A percentile compares a stretch with the other conserved stretches of the same genome.
phyloP scores from a whole-genome alignment of 2,329 filamentous ascomycete species.

The Pseudopithomyces chartarum region DNA sequence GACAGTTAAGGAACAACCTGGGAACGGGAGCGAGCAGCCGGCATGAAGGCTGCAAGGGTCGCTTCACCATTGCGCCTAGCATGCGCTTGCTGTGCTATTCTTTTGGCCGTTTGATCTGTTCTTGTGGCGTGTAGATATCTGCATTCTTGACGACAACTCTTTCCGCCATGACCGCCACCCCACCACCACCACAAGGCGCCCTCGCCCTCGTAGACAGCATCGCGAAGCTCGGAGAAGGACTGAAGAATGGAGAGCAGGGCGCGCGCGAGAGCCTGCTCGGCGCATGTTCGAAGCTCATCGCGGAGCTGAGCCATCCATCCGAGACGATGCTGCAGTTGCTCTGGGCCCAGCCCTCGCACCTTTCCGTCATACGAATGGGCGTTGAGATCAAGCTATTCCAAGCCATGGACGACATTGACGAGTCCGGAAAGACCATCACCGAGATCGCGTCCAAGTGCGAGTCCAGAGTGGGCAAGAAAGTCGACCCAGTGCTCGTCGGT shows the following conservation, averaged over 20 bases:
- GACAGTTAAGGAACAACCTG: background rate
- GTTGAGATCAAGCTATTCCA: conserved; percentile 30
- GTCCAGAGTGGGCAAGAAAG: conserved; percentile 1
- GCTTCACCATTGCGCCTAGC: background rate
- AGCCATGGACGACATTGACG: conserved; percentile 17
- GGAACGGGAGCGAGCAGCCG: background rate
- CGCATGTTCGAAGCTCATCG: conserved; percentile 26
- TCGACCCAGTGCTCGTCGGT: conserved; percentile 26
- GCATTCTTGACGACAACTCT: background rate
- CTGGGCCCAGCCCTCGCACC: conserved; percentile 30
- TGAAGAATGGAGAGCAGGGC: conserved; percentile 20
- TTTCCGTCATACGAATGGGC: conserved; percentile 23
- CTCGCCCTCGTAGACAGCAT: conserved; percentile 27
- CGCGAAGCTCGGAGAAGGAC: conserved; percentile 19
- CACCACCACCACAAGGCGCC: conserved; percentile 13
- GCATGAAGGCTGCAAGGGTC: too few relatives aligned
- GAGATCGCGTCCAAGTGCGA: conserved; percentile 22
- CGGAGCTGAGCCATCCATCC: conserved; percentile 28
- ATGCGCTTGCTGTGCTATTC: background rate
- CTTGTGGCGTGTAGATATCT: background rate
- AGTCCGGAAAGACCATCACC: conserved; percentile 12
- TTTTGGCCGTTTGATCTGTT: background rate
- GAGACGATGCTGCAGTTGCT: conserved; percentile 27
- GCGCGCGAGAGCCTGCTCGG: conserved; percentile 26
- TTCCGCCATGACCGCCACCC: background rate